These are phyloP conservation scores for Leishmania gerbilli DNA, from an alignment of 208 protist genomes.

Conservation along the genomic window DNA sequence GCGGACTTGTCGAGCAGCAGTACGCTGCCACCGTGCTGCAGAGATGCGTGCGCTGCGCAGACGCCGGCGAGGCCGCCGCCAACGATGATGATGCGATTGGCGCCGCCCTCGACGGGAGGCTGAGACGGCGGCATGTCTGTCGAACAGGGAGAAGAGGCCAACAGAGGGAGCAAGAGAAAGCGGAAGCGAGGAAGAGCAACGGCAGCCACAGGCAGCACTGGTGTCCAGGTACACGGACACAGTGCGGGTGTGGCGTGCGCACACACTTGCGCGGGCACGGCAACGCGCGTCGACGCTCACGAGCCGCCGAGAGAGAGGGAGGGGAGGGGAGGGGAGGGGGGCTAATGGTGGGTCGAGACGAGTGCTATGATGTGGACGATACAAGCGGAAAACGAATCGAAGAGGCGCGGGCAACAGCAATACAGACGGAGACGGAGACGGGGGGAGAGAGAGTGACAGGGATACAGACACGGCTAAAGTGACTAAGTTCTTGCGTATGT, in stretches of 20 bases:
- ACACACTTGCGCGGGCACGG: too few relatives aligned
- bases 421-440: too few relatives aligned
- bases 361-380: too few relatives aligned
- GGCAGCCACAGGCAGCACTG: background rate
- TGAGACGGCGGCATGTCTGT: background rate
- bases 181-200: background rate
- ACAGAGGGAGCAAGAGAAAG: background rate
- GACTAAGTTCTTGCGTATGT: background rate
- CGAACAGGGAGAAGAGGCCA: background rate
- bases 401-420: too few relatives aligned
- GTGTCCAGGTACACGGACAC: background rate
- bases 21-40: constrained; percentile 68
- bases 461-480: background rate
- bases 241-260: too few relatives aligned
- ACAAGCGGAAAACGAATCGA: too few relatives aligned
- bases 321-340: background rate
- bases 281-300: too few relatives aligned
- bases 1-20: constrained; percentile 91
- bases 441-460: background rate
- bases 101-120: constrained; percentile 17
- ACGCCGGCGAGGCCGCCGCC: constrained; percentile 72
- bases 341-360: background rate
- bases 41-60: constrained; percentile 46
- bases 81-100: constrained; percentile 56
- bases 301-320: too few relatives aligned